Evolutionary conservation across 495 filamentous ascomycete species (phyloP).

Genomic region (Choiromyces venosus): DNA sequence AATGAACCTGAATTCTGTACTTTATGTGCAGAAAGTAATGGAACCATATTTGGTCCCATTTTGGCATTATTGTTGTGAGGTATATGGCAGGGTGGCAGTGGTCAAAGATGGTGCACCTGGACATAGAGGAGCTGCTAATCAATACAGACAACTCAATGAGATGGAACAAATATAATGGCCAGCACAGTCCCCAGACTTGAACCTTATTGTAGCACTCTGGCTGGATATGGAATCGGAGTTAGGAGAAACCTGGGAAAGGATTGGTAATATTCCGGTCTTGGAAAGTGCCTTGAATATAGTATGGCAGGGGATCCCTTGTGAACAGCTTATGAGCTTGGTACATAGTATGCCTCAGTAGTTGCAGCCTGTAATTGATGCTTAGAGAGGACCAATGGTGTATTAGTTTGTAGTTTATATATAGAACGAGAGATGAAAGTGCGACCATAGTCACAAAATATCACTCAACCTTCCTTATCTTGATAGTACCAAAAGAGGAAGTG

Average conservation of each 20-base stretch:
- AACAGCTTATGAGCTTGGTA: too few species aligned
- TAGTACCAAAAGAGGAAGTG: too few species aligned
- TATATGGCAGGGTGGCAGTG: slow-evolving; percentile 8
- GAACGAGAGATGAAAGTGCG: too few species aligned
- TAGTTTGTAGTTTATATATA: too few species aligned
- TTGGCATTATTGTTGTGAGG: slow-evolving; percentile 16
- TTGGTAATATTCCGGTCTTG: too few species aligned
- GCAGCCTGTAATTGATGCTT: too few species aligned
- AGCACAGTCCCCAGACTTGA: slow-evolving; percentile 23
- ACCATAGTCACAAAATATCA: too few species aligned
- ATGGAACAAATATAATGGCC: slow-evolving; percentile 6
- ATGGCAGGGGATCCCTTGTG: too few species aligned
- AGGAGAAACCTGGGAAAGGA: slow-evolving; percentile 7
- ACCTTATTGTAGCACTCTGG: slow-evolving; percentile 14
- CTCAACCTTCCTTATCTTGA: too few species aligned
- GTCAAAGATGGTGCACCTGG: slow-evolving; percentile 18
- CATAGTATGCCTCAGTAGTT: too few species aligned
- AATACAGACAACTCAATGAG: slow-evolving; percentile 6
- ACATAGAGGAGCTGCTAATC: slow-evolving; percentile 21
- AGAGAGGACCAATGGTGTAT: too few species aligned
- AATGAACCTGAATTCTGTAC: slow-evolving; percentile 17
- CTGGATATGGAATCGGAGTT: slow-evolving; percentile 12
- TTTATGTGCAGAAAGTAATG: slow-evolving; percentile 1
- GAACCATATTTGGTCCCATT: slow-evolving; percentile 22
- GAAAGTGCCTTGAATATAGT: too few species aligned